phyloP scores from a whole-genome alignment of 2,329 filamentous ascomycete species.

The Ophiobolus disseminans region DNA sequence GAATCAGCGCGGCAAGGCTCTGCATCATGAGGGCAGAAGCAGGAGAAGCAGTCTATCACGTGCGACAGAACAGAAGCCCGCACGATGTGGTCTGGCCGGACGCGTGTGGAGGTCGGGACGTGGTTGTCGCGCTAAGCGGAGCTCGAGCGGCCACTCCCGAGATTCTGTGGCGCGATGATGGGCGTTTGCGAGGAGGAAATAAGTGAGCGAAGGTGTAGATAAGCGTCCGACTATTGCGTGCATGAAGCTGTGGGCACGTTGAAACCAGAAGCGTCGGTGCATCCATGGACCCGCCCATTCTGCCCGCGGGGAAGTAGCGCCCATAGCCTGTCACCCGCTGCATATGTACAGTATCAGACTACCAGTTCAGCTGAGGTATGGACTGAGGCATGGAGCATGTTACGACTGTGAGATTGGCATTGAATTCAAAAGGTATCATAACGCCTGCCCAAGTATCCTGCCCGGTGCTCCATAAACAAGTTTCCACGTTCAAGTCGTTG shows the following conservation, averaged over 20 bases:
- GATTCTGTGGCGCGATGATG: slow-evolving; percentile 2
- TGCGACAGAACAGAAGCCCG: slow-evolving; percentile 15
- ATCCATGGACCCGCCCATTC: slow-evolving; percentile 26
- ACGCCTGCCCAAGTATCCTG: slow-evolving; percentile 1
- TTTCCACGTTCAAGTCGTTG: neutral
- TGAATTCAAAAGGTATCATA: neutral
- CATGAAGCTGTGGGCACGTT: slow-evolving; percentile 25
- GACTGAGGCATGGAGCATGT: no score
- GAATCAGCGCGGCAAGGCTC: slow-evolving; percentile 21
- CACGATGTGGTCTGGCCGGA: slow-evolving; percentile 22
- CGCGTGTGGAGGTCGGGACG: slow-evolving; percentile 34
- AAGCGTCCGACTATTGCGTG: slow-evolving; percentile 17
- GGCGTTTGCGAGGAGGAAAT: neutral
- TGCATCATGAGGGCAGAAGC: slow-evolving; percentile 44
- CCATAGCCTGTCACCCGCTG: no score
- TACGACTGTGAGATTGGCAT: neutral
- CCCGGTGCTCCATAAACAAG: neutral
- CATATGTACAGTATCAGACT: no score
- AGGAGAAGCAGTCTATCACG: slow-evolving; percentile 20
- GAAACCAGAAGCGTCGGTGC: slow-evolving; percentile 31
- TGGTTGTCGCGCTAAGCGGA: slow-evolving; percentile 26
- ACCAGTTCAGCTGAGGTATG: no score
- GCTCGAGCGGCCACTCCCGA: slow-evolving; percentile 19
- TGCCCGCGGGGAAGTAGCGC: slow-evolving; percentile 26
- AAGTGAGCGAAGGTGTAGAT: neutral